These are phyloP conservation scores for Clavariopsis aquatica DNA, from an alignment of 495 filamentous ascomycete genomes.

Conservation along the genomic window DNA sequence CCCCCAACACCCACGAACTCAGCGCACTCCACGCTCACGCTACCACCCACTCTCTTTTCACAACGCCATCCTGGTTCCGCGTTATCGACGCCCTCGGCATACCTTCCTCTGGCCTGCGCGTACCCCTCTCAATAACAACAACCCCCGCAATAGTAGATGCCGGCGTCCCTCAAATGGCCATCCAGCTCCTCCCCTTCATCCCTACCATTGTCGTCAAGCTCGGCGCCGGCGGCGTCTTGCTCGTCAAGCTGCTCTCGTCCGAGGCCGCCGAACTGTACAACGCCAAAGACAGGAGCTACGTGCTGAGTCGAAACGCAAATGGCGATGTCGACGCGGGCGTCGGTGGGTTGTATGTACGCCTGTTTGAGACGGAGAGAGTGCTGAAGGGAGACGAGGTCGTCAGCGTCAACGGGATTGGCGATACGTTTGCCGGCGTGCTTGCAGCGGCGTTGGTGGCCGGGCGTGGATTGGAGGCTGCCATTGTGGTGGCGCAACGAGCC, in stretches of 20 bases:
- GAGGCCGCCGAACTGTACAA: conserved; percentile 64
- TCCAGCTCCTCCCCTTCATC: conserved; percentile 86
- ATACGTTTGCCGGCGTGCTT: conserved; percentile 84
- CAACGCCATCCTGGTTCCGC: conserved; percentile 70
- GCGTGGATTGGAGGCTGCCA: conserved; percentile 50
- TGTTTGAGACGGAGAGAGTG: conserved; percentile 69
- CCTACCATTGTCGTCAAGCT: conserved; percentile 83
- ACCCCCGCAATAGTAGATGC: conserved; percentile 65
- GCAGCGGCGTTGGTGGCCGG: conserved; percentile 65
- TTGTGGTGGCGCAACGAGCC: conserved; percentile 69
- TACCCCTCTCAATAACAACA: conserved; percentile 64
- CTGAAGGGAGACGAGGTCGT: conserved; percentile 64
- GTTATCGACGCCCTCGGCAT: conserved; percentile 74
- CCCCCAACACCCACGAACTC: conserved; percentile 84
- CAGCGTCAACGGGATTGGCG: conserved; percentile 91
- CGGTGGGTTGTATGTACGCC: conserved; percentile 81
- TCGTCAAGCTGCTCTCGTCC: conserved; percentile 67
- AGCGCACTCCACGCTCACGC: conserved; percentile 71
- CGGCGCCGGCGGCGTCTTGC: conserved; percentile 73
- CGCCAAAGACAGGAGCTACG: conserved; percentile 62
- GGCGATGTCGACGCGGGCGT: conserved; percentile 54
- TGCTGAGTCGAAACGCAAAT: conserved; percentile 60
- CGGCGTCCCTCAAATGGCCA: conserved; percentile 77
- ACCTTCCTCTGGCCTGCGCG: conserved; percentile 60
- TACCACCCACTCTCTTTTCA: conserved; percentile 63